Percentiles rank a stretch among this genome's conserved stretches.
phyloP scores from a whole-genome alignment of 2,329 filamentous ascomycete genomes.

The Cladosporium halotolerans region DNA sequence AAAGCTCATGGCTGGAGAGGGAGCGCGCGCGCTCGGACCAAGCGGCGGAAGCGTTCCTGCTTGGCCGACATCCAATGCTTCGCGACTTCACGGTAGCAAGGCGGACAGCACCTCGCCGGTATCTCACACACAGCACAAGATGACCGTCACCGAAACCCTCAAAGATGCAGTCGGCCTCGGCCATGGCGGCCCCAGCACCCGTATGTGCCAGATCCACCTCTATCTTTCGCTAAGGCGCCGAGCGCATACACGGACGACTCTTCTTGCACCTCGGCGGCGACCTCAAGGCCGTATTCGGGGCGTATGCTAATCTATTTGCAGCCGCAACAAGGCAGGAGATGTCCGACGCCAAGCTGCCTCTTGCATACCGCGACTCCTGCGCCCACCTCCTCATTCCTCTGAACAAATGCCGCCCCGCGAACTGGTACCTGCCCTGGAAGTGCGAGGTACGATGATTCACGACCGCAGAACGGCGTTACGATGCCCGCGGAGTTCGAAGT shows the following conservation, averaged over 20 bases:
- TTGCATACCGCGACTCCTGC: constrained; percentile 92
- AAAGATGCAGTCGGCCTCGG: constrained; percentile 44
- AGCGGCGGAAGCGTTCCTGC: background rate
- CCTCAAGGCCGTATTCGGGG: too few species aligned
- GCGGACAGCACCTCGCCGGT: background rate
- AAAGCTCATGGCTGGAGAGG: too few species aligned
- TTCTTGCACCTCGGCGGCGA: background rate
- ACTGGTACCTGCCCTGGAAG: constrained; percentile 96
- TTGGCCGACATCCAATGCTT: constrained; percentile 2
- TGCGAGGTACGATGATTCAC: constrained; percentile 62
- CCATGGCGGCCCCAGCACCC: constrained; percentile 28
- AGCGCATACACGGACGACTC: background rate
- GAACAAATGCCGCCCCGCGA: constrained; percentile 86
- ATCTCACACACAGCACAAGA: constrained; percentile 13
- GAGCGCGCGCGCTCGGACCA: background rate
- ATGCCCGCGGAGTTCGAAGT: too few species aligned
- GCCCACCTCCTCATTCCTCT: constrained; percentile 90
- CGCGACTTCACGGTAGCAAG: constrained; percentile 5
- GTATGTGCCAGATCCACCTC: constrained; percentile 22
- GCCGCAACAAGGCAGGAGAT: constrained; percentile 88
- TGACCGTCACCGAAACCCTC: constrained; percentile 36
- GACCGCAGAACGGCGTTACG: too few species aligned
- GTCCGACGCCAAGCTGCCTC: constrained; percentile 79
- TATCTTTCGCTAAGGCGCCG: background rate
- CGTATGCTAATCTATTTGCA: constrained; percentile 39